Evolutionary conservation across 2,329 filamentous ascomycete genomes (phyloP), one percentile per base, ranked within the genome.

Genomic region (Neopestalotiopsis clavispora): DNA sequence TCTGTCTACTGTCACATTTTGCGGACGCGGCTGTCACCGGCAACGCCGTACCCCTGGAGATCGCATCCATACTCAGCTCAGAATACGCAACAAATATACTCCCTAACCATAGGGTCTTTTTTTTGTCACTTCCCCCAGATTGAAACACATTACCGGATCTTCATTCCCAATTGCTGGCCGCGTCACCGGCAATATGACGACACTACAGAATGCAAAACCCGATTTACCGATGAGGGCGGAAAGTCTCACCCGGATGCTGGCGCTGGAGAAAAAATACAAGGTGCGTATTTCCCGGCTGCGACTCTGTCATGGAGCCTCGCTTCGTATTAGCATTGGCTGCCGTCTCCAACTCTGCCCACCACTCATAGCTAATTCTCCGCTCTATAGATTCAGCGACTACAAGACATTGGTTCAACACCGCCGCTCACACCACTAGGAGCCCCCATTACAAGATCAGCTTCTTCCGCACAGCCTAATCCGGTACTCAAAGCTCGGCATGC

Each of bases 201-300:
- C 73, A 67, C 74, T 74, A 71, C 72, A 74, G 71, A 75, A 73
- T 57, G 67, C 75, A 68, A 72, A 72, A 61, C 67, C 73, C 59
- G 77, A 71, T 69, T 67, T 71, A 52, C 73, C 73, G 17, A 72
- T 78, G 65, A 80, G 80, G 73, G 81, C 81, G 71, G 83, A 84
- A 75, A 88, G 84, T 76, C 84, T 90, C 71, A 83, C 88, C 76
- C 83, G 81, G 69, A 89, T 90, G 87, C 81, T 90, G 63, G 86
- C 89, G 73, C 78, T 90, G 65, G 88, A 90, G 75, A 87, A 85
- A 75, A 83, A 82, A 75, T 84, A 82, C 77, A 88, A 87, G 85
- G 88, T 90, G 81, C 81, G 82, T 75, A 67, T 70, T 70, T 70
- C 69, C 69, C 73, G 71, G 73, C 38, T 75, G 73, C 71, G 72